Conservation (phyloP, 2,329 filamentous ascomycete species). For the Phyllosticta paracitricarpa region DNA sequence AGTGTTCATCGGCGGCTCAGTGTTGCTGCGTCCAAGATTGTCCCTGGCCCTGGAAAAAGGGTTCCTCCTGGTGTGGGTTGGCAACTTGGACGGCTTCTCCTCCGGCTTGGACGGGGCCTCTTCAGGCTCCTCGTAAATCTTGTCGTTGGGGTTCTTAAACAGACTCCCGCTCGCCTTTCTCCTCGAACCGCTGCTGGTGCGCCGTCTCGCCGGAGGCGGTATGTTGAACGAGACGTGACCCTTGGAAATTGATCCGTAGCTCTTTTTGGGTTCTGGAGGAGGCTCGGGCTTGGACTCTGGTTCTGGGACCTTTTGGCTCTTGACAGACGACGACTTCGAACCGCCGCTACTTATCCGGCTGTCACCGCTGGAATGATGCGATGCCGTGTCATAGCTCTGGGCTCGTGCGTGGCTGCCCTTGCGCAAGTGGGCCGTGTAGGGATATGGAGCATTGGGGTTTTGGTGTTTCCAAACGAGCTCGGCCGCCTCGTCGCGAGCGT, state of each 20-base stretch:
- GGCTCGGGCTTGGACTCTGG: background rate
- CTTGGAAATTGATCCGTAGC: slow-evolving; percentile 16
- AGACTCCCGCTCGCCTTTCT: slow-evolving; percentile 61
- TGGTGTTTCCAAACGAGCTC: slow-evolving; percentile 71
- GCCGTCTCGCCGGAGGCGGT: slow-evolving; percentile 17
- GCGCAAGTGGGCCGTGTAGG: slow-evolving; percentile 57
- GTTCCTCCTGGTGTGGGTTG: slow-evolving; percentile 47
- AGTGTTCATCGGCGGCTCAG: slow-evolving; percentile 33
- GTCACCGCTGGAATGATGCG: slow-evolving; percentile 7
- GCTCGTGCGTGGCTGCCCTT: slow-evolving; percentile 60
- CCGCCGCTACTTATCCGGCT: slow-evolving; percentile 14
- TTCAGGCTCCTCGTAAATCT: slow-evolving; percentile 84
- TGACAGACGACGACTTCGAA: slow-evolving; percentile 19
- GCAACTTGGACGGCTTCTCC: slow-evolving; percentile 9
- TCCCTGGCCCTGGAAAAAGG: slow-evolving; percentile 48
- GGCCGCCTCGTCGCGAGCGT: slow-evolving; percentile 66
- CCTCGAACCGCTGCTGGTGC: slow-evolving; percentile 55
- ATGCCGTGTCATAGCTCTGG: slow-evolving; percentile 25
- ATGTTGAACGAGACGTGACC: slow-evolving; percentile 3
- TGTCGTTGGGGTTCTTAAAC: slow-evolving; percentile 60
- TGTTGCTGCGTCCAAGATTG: slow-evolving; percentile 33
- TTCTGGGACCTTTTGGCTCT: slow-evolving; percentile 1
- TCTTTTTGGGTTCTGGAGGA: slow-evolving; percentile 10
- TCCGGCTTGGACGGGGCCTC: slow-evolving; percentile 22
- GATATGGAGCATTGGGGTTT: slow-evolving; percentile 48